These are phyloP conservation scores for Venturia nashicola DNA, from an alignment of 2,329 filamentous ascomycete species.

Conservation along the genomic window DNA sequence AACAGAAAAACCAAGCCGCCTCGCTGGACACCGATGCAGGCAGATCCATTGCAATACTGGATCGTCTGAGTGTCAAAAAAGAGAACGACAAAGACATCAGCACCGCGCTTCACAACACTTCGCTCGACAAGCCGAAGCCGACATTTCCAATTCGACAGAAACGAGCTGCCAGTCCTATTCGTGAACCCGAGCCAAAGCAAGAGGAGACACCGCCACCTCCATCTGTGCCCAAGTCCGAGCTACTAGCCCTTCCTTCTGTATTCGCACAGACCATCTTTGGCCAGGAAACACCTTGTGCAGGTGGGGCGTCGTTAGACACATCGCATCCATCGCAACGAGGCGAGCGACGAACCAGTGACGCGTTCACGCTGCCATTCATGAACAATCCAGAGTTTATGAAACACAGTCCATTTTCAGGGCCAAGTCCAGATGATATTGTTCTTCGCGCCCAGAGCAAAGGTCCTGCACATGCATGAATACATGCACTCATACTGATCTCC, in stretches of 20 bases:
- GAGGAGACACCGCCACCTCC: neutral
- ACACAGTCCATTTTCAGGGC: conserved; percentile 60
- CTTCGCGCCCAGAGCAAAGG: conserved; percentile 59
- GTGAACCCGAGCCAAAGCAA: neutral
- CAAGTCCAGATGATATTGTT: conserved; percentile 86
- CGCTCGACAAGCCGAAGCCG: neutral
- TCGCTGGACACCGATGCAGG: conserved; percentile 4
- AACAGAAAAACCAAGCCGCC: conserved; percentile 44
- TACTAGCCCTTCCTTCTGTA: conserved; percentile 36
- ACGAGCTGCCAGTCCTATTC: neutral
- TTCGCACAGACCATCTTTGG: conserved; percentile 40
- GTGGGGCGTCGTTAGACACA: conserved; percentile 9
- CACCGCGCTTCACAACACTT: neutral
- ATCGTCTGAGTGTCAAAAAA: conserved; percentile 1
- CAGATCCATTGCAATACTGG: conserved; percentile 5
- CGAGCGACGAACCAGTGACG: conserved; percentile 5
- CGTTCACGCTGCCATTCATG: conserved; percentile 30
- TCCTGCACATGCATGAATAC: conserved; percentile 11
- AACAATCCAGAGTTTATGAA: conserved; percentile 26
- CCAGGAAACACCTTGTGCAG: conserved; percentile 9
- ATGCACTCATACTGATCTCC: neutral
- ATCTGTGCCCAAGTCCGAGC: conserved; percentile 16
- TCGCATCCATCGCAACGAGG: neutral
- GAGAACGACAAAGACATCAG: neutral
- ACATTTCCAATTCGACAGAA: neutral